A percentile compares a stretch with the other conserved stretches of the same genome.
These are phyloP conservation scores for Hypoxylon sp. DNA, from an alignment of 2,329 filamentous ascomycete species.

Conservation along the genomic window DNA sequence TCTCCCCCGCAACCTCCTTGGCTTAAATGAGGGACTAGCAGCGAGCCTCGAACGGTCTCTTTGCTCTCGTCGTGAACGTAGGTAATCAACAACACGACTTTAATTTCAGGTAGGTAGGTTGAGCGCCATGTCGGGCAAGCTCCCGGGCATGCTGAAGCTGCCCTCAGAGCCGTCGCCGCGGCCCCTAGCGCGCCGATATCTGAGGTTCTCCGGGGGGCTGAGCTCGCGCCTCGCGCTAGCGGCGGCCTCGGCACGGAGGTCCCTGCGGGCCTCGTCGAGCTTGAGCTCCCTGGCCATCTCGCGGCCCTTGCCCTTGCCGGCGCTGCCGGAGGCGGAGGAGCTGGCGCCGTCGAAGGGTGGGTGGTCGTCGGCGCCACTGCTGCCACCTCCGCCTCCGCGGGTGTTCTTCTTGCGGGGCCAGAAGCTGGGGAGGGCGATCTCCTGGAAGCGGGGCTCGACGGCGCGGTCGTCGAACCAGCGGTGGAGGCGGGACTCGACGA, in stretches of 20 bases:
- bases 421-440: conserved; percentile 81
- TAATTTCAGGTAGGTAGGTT: conserved; percentile 39
- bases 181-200: conserved; percentile 50
- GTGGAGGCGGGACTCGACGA: conserved; percentile 81
- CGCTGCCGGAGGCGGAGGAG: conserved; percentile 51
- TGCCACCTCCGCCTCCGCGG: too few relatives aligned
- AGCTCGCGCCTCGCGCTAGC: conserved; percentile 41
- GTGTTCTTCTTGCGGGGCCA: conserved; percentile 89
- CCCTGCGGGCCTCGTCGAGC: conserved; percentile 58
- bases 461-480: conserved; percentile 88
- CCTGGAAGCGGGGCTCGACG: conserved; percentile 86
- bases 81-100: not conserved
- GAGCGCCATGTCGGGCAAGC: conserved; percentile 51
- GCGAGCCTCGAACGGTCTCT: too few relatives aligned
- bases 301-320: conserved; percentile 62
- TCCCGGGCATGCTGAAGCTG: conserved; percentile 57
- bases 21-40: not conserved
- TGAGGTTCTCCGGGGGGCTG: conserved; percentile 44
- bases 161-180: conserved; percentile 46
- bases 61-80: not conserved
- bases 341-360: conserved; percentile 54
- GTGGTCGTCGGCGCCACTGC: conserved; percentile 74
- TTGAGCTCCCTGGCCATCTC: conserved; percentile 60
- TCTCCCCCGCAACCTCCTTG: not conserved
- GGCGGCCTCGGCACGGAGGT: conserved; percentile 55